Evolutionary conservation across 371 early-diverging fungal species (phyloP), one percentile per base, ranked within the genome.

Genomic region (Vairimorpha necatrix): DNA sequence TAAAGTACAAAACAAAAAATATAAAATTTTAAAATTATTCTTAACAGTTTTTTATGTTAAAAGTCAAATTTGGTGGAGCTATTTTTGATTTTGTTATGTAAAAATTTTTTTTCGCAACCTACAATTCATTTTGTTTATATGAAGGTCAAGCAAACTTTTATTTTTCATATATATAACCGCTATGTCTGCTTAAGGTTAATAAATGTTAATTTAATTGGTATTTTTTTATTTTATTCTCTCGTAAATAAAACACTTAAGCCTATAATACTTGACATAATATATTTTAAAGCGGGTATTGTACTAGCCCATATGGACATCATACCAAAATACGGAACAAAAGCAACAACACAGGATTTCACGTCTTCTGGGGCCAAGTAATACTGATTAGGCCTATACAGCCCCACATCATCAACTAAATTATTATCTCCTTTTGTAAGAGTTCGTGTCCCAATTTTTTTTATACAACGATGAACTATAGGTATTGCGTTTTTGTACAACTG

Each of bases 351-450:
- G 33, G 72, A 74, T 11, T 56, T 67, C 28, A 83, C 73, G 53
- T 85, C 83, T 9, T 50, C 47, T 50, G 61, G 71, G 1, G 56
- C 53, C n/a, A 86, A 67, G 42, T 93, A 94, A 87, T 90, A 88
- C 86, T 93, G 91, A 1, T 90, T 88, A 50, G 82, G 83, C 81
- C 91, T 90, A 78, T 96, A 97, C 39, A 97, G 85, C 6, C 88
- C 90, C 28, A 94, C 90, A 83, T 98, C 99, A 82, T 97, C 91
- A 4, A 84, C 86, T n/a, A 78, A 68, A 85, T 98, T 98, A 84
- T 94, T 91, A 85, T 98, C 99, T 58, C 99, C 99, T 86, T 98
- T 98, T 46, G 99, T 98, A 74, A 96, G 86, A 58, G 95, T 79
- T 73, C 47, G 58, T 32, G 63, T 69, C 3, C 79, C 77, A 58